Conservation (phyloP, 1,139 yeast species). For the Arxiozyma heterogenica region DNA sequence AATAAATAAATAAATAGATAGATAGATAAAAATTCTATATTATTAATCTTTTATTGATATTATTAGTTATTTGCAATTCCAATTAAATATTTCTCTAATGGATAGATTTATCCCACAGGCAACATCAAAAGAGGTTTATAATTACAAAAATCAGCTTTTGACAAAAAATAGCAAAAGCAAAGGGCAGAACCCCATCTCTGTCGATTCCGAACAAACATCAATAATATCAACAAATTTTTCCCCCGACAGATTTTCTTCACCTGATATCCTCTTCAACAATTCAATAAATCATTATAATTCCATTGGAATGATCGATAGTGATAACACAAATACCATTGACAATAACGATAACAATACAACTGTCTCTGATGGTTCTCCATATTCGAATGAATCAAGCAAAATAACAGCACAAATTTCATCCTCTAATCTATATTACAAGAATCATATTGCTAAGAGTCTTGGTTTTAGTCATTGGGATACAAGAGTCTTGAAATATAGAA, state of each 20-base stretch:
- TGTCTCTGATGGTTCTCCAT: not conserved
- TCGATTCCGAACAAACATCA: not conserved
- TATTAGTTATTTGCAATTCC: too few relatives aligned
- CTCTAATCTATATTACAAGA: conserved; percentile 21
- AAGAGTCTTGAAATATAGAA: conserved; percentile 16
- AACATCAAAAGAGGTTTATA: conserved; percentile 27
- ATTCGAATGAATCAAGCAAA: not conserved
- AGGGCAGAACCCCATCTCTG: not conserved
- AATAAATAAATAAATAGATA: too few relatives aligned
- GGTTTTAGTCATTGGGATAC: conserved; percentile 31
- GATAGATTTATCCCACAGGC: conserved; percentile 32
- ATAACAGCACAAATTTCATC: not conserved
- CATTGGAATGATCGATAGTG: conserved; percentile 2
- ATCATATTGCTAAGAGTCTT: conserved; percentile 42
- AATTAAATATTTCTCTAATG: not conserved
- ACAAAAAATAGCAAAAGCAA: not conserved
- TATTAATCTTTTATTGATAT: not conserved
- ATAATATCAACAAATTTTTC: conserved; percentile 9
- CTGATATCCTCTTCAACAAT: conserved; percentile 23
- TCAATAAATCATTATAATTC: conserved; percentile 20
- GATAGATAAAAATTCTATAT: too few relatives aligned
- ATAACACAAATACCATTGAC: not conserved
- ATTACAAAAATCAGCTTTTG: not conserved
- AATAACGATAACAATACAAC: not conserved
- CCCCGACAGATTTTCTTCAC: conserved; percentile 25